Evolutionary conservation across 305 asterid species (phyloP).

Genomic region (Striga hermonthica): DNA sequence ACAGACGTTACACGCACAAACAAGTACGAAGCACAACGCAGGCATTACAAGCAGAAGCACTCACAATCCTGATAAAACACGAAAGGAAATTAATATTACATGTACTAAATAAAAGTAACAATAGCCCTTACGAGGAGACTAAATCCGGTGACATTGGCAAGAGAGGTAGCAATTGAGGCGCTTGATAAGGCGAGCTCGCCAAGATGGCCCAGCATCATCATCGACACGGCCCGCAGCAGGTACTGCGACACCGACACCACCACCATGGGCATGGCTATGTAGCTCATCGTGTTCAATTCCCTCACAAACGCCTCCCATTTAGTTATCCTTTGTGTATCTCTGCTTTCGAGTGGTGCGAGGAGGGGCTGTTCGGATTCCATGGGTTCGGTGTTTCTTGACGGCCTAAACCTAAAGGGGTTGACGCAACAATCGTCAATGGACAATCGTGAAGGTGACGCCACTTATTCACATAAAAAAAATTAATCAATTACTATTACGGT

Average conservation of each 20-base stretch:
- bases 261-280: slow-evolving; percentile 39
- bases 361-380: slow-evolving; percentile 30
- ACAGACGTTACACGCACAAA: background rate
- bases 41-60: slow-evolving; percentile 4
- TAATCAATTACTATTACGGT: no score
- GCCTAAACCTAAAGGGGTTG: background rate
- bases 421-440: background rate
- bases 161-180: slow-evolving; percentile 39
- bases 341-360: slow-evolving; percentile 9
- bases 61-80: background rate
- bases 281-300: slow-evolving; percentile 27
- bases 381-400: background rate
- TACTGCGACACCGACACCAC: slow-evolving; percentile 36
- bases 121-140: slow-evolving; percentile 34
- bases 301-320: slow-evolving; percentile 27
- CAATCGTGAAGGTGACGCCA: no score
- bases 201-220: slow-evolving; percentile 44
- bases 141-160: slow-evolving; percentile 40
- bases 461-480: no score
- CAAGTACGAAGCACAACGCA: background rate
- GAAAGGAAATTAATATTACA: background rate
- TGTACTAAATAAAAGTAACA: background rate
- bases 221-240: slow-evolving; percentile 34
- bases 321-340: background rate
- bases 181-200: slow-evolving; percentile 42